Percentiles rank a stretch among this genome's conserved stretches.
phyloP scores from a whole-genome alignment of 2,329 filamentous ascomycete species.

The Epichloe hybrida region DNA sequence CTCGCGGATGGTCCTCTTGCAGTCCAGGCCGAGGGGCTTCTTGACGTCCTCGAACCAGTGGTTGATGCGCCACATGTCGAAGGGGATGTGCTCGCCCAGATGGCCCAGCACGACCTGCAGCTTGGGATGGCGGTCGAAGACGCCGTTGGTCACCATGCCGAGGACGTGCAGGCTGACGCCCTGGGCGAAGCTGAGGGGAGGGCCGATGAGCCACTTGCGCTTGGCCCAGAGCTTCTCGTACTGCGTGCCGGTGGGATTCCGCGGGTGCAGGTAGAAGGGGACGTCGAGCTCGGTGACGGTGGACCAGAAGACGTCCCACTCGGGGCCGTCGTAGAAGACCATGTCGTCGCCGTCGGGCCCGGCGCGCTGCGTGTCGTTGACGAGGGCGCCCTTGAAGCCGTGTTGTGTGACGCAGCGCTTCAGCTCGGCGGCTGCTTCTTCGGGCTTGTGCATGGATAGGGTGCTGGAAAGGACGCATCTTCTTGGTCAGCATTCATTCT shows the following conservation, averaged over 20 bases:
- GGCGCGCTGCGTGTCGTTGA: slow-evolving; percentile 48
- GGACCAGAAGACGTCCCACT: slow-evolving; percentile 50
- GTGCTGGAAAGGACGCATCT: slow-evolving; percentile 15
- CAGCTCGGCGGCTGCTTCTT: slow-evolving; percentile 35
- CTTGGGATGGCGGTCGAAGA: slow-evolving; percentile 34
- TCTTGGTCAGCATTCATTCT: neutral
- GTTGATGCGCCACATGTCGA: slow-evolving; percentile 36
- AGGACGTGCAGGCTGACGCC: slow-evolving; percentile 45
- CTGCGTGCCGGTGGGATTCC: slow-evolving; percentile 41
- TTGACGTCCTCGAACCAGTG: slow-evolving; percentile 44
- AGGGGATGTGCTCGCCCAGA: slow-evolving; percentile 34
- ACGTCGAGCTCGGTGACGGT: slow-evolving; percentile 45
- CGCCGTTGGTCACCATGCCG: slow-evolving; percentile 34
- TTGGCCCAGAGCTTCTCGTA: slow-evolving; percentile 45
- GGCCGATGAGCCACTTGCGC: slow-evolving; percentile 45
- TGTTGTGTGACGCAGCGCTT: slow-evolving; percentile 38
- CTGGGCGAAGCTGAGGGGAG: slow-evolving; percentile 44
- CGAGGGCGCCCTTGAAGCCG: slow-evolving; percentile 49
- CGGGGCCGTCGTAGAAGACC: slow-evolving; percentile 49
- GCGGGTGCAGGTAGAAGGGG: slow-evolving; percentile 50
- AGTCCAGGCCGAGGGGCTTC: slow-evolving; percentile 33
- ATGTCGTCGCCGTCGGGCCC: slow-evolving; percentile 44
- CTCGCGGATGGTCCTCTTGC: slow-evolving; percentile 35
- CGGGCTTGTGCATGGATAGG: slow-evolving; percentile 39
- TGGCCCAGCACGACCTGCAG: slow-evolving; percentile 34